Percentiles rank a stretch among this genome's conserved stretches.
Evolutionary conservation across 352 stramenopile species (phyloP).

Genomic region (Phytophthora tentaculata): DNA sequence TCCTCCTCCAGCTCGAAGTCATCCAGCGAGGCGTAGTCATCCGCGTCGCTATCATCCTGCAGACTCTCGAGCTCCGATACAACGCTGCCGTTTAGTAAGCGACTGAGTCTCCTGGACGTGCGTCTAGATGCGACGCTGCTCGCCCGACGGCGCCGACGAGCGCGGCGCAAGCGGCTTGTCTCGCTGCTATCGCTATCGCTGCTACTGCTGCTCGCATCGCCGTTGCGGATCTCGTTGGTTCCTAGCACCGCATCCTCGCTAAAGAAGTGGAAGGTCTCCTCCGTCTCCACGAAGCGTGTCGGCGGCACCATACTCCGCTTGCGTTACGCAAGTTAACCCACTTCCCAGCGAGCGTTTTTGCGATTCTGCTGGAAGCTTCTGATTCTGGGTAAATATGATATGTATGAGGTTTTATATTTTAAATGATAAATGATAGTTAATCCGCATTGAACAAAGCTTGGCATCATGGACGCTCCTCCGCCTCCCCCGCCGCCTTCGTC

Average conservation of each 20-base stretch:
- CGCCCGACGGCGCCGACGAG: constrained; percentile 20
- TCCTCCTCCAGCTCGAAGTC: constrained; percentile 36
- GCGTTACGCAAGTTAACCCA: constrained; percentile 4
- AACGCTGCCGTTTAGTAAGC: constrained; percentile 19
- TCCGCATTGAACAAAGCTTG: constrained; percentile 8
- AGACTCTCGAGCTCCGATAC: constrained; percentile 38
- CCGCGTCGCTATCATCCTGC: constrained; percentile 41
- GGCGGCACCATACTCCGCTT: not conserved
- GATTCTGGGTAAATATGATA: constrained; percentile 5
- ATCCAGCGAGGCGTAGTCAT: constrained; percentile 39
- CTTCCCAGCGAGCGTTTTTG: not conserved
- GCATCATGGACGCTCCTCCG: constrained; percentile 31
- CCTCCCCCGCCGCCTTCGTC: constrained; percentile 24
- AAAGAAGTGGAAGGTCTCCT: constrained; percentile 77
- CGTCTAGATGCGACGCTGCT: constrained; percentile 36
- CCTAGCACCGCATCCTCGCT: constrained; percentile 63
- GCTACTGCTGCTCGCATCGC: constrained; percentile 32
- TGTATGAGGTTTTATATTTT: constrained; percentile 8
- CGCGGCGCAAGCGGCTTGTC: constrained; percentile 14
- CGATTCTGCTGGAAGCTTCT: constrained; percentile 3
- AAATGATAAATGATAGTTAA: constrained; percentile 1
- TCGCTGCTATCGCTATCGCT: constrained; percentile 24
- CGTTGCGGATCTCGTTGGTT: constrained; percentile 62
- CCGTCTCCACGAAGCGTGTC: constrained; percentile 52
- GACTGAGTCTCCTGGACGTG: constrained; percentile 31